phyloP scores from a whole-genome alignment of 2,329 filamentous ascomycete genomes.

The Acarospora socialis region DNA sequence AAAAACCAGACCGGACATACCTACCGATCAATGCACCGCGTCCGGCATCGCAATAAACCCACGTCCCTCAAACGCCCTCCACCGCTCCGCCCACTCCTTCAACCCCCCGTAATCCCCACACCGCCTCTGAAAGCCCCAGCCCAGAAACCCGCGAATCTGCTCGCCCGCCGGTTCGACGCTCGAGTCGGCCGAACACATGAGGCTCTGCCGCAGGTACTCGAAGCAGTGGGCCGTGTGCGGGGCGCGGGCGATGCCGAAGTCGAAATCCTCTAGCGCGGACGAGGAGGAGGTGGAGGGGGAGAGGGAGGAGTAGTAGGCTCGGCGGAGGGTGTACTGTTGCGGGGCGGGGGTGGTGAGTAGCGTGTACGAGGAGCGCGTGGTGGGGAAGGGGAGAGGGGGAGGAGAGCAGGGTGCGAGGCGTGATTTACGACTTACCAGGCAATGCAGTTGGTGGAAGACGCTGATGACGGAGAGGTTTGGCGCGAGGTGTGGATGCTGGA shows the following conservation, averaged over 20 bases:
- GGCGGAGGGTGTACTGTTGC: conserved; percentile 24
- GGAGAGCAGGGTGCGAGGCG: neutral
- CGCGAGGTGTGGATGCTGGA: neutral
- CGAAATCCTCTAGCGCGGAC: conserved; percentile 22
- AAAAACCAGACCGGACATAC: too few relatives aligned
- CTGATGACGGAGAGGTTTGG: conserved; percentile 4
- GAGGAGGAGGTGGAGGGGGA: conserved; percentile 16
- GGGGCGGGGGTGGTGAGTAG: neutral
- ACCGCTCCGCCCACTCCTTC: conserved; percentile 23
- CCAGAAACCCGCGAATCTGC: conserved; percentile 9
- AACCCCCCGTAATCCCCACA: conserved; percentile 25
- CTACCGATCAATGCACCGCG: too few relatives aligned
- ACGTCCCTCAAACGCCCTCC: conserved; percentile 13
- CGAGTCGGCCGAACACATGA: conserved; percentile 23
- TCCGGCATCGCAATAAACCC: conserved; percentile 6
- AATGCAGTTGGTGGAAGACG: conserved; percentile 5
- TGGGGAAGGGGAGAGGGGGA: neutral
- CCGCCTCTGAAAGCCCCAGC: conserved; percentile 24
- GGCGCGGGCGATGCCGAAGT: neutral
- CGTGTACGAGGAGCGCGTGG: neutral
- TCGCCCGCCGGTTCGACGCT: conserved; percentile 20
- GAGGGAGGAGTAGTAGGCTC: conserved; percentile 23
- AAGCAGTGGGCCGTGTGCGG: conserved; percentile 28
- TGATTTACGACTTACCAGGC: conserved; percentile 10
- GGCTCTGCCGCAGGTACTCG: conserved; percentile 24